A percentile compares a stretch with the other conserved stretches of the same genome.
phyloP scores from a whole-genome alignment of 352 stramenopile species.

The Phytophthora hybrid region DNA sequence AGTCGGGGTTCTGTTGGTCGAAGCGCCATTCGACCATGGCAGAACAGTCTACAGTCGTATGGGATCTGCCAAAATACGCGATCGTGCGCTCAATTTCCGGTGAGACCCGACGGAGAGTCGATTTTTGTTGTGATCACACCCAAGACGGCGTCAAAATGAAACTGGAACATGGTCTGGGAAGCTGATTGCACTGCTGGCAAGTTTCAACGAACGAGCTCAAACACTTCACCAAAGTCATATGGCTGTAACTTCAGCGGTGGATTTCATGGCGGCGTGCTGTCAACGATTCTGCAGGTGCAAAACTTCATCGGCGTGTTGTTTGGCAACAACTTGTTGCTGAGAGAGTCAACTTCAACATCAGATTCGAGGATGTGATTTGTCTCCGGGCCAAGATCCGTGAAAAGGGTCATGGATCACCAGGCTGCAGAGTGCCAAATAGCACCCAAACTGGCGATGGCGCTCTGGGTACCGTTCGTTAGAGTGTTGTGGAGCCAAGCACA shows the following conservation, averaged over 20 bases:
- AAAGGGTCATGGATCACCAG: not conserved
- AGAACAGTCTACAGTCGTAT: slow-evolving; percentile 9
- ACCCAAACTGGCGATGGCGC: too few relatives aligned
- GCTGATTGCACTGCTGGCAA: not conserved
- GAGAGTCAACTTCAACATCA: not conserved
- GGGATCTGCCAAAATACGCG: slow-evolving; percentile 27
- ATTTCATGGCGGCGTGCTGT: not conserved
- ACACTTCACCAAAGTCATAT: slow-evolving; percentile 21
- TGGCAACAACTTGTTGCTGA: too few relatives aligned
- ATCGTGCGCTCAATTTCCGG: slow-evolving; percentile 19
- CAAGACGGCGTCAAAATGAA: slow-evolving; percentile 20
- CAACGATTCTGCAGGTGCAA: not conserved
- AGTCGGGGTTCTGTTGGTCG: slow-evolving; percentile 26
- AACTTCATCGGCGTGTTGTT: not conserved
- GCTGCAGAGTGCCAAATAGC: too few relatives aligned
- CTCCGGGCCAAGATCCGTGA: not conserved
- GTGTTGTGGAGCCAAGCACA: not conserved
- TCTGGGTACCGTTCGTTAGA: not conserved
- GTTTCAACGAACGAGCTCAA: slow-evolving; percentile 25
- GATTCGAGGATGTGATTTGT: not conserved
- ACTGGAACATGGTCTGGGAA: slow-evolving; percentile 20
- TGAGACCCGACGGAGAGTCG: slow-evolving; percentile 20
- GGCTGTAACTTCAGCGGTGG: not conserved
- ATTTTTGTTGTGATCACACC: slow-evolving; percentile 14
- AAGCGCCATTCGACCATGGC: slow-evolving; percentile 17